phyloP scores from a whole-genome alignment of 768 basidiomycete genomes.

The Artomyces pyxidatus region DNA sequence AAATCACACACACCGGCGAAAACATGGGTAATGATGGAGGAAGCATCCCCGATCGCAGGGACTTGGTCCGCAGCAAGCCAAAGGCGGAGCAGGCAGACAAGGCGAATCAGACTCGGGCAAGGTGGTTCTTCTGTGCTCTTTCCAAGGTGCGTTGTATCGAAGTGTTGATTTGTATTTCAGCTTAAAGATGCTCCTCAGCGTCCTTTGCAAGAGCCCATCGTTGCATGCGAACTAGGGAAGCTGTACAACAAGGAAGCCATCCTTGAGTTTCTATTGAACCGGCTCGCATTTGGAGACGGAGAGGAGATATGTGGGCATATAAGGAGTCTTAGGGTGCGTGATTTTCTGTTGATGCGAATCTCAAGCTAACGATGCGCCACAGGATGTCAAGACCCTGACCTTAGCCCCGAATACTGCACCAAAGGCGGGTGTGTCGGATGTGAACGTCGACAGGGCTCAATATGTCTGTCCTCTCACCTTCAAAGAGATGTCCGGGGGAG shows the following conservation, averaged over 20 bases:
- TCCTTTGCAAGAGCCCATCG: slow-evolving; percentile 82
- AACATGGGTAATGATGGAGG: slow-evolving; percentile 84
- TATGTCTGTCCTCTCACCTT: slow-evolving; percentile 90
- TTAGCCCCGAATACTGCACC: slow-evolving; percentile 66
- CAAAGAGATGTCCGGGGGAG: slow-evolving; percentile 89
- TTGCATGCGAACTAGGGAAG: slow-evolving; percentile 87
- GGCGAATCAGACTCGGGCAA: slow-evolving; percentile 78
- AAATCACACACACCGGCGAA: too few relatives aligned
- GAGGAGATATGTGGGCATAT: slow-evolving; percentile 91
- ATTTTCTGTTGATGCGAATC: neutral
- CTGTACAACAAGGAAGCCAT: slow-evolving; percentile 95
- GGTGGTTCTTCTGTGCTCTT: slow-evolving; percentile 90
- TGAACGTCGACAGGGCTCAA: slow-evolving; percentile 42
- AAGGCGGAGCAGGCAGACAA: slow-evolving; percentile 89
- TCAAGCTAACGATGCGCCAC: too few relatives aligned
- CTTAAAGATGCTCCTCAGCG: slow-evolving; percentile 35
- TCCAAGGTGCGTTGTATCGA: slow-evolving; percentile 69
- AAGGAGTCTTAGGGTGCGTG: slow-evolving; percentile 74
- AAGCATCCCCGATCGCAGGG: slow-evolving; percentile 78
- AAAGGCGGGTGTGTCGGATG: slow-evolving; percentile 30
- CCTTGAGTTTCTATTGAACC: slow-evolving; percentile 83
- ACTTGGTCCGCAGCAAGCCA: slow-evolving; percentile 63
- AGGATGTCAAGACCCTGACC: slow-evolving; percentile 83
- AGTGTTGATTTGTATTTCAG: neutral
- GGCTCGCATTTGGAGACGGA: slow-evolving; percentile 80